These are phyloP conservation scores for Marchantia polymorpha DNA, from an alignment of 225 moss, liverwort and hornwort genomes.

Conservation along the genomic window DNA sequence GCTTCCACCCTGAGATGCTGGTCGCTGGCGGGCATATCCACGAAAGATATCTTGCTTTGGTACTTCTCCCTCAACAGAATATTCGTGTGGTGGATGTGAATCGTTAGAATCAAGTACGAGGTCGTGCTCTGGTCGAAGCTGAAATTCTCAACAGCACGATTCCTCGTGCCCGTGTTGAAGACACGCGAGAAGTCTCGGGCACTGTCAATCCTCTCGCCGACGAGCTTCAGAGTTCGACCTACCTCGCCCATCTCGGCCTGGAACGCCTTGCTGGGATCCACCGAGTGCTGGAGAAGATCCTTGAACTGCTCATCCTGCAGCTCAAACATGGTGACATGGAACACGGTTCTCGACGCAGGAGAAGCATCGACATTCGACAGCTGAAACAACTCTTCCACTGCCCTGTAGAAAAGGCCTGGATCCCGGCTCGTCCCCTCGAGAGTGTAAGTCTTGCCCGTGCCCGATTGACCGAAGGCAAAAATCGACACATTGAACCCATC, in stretches of 20 bases:
- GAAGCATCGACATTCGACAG: slow-evolving; percentile 70
- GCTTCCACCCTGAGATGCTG: slow-evolving; percentile 74
- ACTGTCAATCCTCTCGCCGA: slow-evolving; percentile 70
- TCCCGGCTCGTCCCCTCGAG: slow-evolving; percentile 92
- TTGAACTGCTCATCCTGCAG: slow-evolving; percentile 72
- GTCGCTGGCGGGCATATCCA: slow-evolving; percentile 93
- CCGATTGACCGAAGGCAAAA: slow-evolving; percentile 94
- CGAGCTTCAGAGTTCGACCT: slow-evolving; percentile 62
- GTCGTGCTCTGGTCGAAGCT: slow-evolving; percentile 59
- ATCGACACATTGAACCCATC: slow-evolving; percentile 91
- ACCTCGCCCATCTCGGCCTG: slow-evolving; percentile 63
- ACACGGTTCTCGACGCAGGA: slow-evolving; percentile 69
- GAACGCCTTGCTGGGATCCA: slow-evolving; percentile 36
- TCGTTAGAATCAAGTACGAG: slow-evolving; percentile 79
- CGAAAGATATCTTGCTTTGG: slow-evolving; percentile 84
- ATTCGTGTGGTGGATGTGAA: slow-evolving; percentile 78
- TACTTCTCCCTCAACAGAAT: slow-evolving; percentile 78
- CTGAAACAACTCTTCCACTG: slow-evolving; percentile 86
- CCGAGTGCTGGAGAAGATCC: slow-evolving; percentile 37
- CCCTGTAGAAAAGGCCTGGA: slow-evolving; percentile 77
- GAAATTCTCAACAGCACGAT: slow-evolving; percentile 62
- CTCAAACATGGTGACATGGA: slow-evolving; percentile 89
- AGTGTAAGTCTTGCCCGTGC: slow-evolving; percentile 94
- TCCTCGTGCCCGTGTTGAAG: slow-evolving; percentile 70
- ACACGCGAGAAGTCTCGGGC: slow-evolving; percentile 67